Percentiles rank a stretch among this genome's conserved stretches.
These are phyloP conservation scores for Apostasia ramifera DNA, from an alignment of 106 monocot genomes.

Conservation along the genomic window DNA sequence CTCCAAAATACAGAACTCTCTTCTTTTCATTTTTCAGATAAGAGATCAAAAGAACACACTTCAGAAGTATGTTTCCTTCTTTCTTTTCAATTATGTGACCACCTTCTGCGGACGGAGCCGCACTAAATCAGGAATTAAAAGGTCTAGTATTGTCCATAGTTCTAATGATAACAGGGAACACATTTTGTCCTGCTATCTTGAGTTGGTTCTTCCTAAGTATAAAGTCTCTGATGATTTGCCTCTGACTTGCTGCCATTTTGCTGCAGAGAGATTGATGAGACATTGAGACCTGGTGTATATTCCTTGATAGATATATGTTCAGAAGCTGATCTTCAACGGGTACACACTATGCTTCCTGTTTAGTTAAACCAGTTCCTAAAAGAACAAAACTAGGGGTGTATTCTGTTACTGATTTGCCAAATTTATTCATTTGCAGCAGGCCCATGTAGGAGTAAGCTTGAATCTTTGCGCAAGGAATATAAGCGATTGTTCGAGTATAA, in stretches of 20 bases:
- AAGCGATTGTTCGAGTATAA: conserved; percentile 63
- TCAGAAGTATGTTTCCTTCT: conserved; percentile 4
- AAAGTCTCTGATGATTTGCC: too few species aligned
- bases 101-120: conserved; percentile 13
- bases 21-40: conserved; percentile 8
- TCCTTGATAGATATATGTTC: conserved; percentile 76
- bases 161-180: too few species aligned
- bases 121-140: conserved; percentile 16
- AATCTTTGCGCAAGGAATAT: conserved; percentile 54
- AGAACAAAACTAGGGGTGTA: not conserved
- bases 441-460: conserved; percentile 61
- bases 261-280: conserved; percentile 76
- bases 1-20: too few species aligned
- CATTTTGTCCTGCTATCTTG: too few species aligned
- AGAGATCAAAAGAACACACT: conserved; percentile 17
- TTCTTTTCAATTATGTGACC: conserved; percentile 18
- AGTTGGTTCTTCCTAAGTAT: too few species aligned
- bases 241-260: not conserved
- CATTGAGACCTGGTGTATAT: conserved; percentile 74
- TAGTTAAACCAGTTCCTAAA: conserved; percentile 9
- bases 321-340: conserved; percentile 54
- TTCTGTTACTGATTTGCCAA: not conserved
- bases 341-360: conserved; percentile 76
- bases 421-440: conserved; percentile 46
- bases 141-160: not conserved